Conservation (phyloP, 2,329 filamentous ascomycete genomes). For the Neonectria ditissima region DNA sequence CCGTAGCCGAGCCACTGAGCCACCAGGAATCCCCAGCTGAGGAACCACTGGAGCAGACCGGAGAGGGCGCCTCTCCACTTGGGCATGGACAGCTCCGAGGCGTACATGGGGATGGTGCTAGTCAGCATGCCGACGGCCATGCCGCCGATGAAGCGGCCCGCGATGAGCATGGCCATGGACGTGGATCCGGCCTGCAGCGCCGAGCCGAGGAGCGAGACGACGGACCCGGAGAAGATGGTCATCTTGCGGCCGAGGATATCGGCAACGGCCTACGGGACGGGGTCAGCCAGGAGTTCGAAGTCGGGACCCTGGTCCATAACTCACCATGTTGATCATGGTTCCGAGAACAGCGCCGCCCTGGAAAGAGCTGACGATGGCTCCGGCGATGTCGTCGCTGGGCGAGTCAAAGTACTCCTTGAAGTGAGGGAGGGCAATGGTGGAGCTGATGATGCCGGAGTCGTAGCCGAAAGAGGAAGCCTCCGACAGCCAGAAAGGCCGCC, state of each 20-base stretch:
- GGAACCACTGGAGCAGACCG: conserved; percentile 59
- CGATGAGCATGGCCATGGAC: conserved; percentile 56
- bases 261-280: conserved; percentile 40
- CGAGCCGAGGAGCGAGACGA: conserved; percentile 47
- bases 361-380: conserved; percentile 45
- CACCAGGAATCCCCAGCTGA: conserved; percentile 56
- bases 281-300: too few species aligned
- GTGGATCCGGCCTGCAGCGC: conserved; percentile 48
- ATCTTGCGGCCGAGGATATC: conserved; percentile 47
- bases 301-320: too few species aligned
- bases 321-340: conserved; percentile 45
- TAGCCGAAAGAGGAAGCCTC: conserved; percentile 56
- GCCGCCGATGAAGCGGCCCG: conserved; percentile 63
- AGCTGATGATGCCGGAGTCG: conserved; percentile 60
- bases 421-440: conserved; percentile 42
- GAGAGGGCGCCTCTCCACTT: conserved; percentile 53
- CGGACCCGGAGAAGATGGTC: conserved; percentile 46
- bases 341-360: conserved; percentile 45
- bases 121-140: conserved; percentile 62
- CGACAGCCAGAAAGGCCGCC: conserved; percentile 43
- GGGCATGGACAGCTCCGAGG: conserved; percentile 55
- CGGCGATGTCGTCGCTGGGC: conserved; percentile 44
- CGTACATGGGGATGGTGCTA: conserved; percentile 60
- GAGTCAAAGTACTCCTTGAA: conserved; percentile 57
- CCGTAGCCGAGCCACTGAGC: conserved; percentile 52